A percentile compares a stretch with the other conserved stretches of the same genome.
Conservation (phyloP, 768 basidiomycete species). For the Tricholoma flavovirens region DNA sequence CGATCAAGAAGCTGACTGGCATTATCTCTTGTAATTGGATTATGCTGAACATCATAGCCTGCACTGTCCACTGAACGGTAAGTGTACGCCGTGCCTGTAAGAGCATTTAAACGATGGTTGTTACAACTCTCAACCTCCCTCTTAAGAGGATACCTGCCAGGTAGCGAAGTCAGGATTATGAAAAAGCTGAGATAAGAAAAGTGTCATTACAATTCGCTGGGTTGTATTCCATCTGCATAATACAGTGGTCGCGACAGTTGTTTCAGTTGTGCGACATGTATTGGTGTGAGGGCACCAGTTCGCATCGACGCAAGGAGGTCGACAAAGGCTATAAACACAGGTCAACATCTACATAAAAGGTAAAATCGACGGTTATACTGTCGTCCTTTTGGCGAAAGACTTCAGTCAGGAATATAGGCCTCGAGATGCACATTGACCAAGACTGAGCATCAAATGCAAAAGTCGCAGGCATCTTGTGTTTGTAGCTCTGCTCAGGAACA, state of each 20-base stretch:
- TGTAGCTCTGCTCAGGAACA: slow-evolving; percentile 40
- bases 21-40: slow-evolving; percentile 23
- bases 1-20: slow-evolving; percentile 36
- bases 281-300: slow-evolving; percentile 49
- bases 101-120: slow-evolving; percentile 43
- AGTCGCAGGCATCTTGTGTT: slow-evolving; percentile 37
- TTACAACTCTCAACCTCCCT: slow-evolving; percentile 77
- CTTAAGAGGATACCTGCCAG: slow-evolving; percentile 64
- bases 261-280: slow-evolving; percentile 52
- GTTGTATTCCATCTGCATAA: slow-evolving; percentile 67
- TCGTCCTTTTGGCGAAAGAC: slow-evolving; percentile 73
- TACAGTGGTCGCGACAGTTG: slow-evolving; percentile 49
- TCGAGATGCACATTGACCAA: slow-evolving; percentile 52
- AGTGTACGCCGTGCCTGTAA: slow-evolving; percentile 31
- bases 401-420: slow-evolving; percentile 43
- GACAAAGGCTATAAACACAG: slow-evolving; percentile 55
- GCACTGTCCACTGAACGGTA: slow-evolving; percentile 40
- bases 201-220: slow-evolving; percentile 66
- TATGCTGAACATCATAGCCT: slow-evolving; percentile 33
- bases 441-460: slow-evolving; percentile 64
- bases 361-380: slow-evolving; percentile 21
- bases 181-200: background rate
- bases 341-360: background rate
- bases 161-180: background rate
- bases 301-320: slow-evolving; percentile 88